Conservation (phyloP, 768 basidiomycete species). For the Boletus rubropictus region DNA sequence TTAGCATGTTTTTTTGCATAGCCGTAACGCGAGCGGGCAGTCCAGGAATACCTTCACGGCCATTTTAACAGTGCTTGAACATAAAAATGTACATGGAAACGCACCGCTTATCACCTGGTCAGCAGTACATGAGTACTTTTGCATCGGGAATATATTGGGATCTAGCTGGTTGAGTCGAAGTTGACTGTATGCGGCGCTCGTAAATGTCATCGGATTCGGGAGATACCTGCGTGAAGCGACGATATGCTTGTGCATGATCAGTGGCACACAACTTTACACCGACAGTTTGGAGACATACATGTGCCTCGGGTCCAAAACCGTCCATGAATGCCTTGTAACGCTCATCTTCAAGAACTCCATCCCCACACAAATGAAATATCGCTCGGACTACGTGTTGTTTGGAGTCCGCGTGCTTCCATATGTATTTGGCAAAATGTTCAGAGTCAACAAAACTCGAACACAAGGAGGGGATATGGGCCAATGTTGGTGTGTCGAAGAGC, state of each 20-base stretch:
- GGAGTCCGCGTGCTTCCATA: constrained; percentile 36
- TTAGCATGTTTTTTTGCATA: constrained; percentile 38
- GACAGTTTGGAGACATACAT: constrained; percentile 42
- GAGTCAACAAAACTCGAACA: constrained; percentile 42
- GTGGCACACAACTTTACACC: not conserved
- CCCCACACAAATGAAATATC: constrained; percentile 69
- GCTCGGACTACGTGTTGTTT: constrained; percentile 41
- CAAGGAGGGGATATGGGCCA: constrained; percentile 49
- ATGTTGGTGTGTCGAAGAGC: constrained; percentile 67
- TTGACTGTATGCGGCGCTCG: constrained; percentile 65
- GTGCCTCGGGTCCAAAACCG: constrained; percentile 50
- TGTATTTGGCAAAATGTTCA: constrained; percentile 44
- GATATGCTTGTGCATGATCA: constrained; percentile 52
- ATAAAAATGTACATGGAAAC: constrained; percentile 1
- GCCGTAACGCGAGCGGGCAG: constrained; percentile 43
- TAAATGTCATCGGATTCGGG: constrained; percentile 67
- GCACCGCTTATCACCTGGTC: constrained; percentile 35
- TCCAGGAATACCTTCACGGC: constrained; percentile 30
- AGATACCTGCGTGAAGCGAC: constrained; percentile 60
- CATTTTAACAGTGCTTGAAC: not conserved
- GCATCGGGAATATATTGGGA: constrained; percentile 63
- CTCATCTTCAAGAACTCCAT: constrained; percentile 61
- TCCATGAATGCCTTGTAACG: constrained; percentile 71
- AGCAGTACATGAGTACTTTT: constrained; percentile 44
- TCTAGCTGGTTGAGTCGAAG: constrained; percentile 71